Evolutionary conservation across 1,284 basidiomycete genomes (phyloP), one percentile per base, ranked within the genome.

Genomic region (Erythrobasidium hasegawianum): DNA sequence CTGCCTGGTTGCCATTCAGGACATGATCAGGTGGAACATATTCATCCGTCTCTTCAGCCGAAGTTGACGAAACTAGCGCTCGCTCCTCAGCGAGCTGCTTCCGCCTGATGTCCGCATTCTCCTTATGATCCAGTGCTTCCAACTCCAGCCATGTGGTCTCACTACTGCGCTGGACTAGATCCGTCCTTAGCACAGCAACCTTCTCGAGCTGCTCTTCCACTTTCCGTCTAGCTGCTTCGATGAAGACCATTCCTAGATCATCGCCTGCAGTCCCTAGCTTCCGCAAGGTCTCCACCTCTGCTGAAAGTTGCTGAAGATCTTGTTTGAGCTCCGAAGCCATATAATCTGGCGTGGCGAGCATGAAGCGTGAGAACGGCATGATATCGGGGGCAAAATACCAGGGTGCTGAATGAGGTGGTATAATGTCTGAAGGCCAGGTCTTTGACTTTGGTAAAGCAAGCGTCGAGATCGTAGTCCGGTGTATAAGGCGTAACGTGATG

Each of bases 321-420:
- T 79, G 81, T 0, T 84, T 82, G 14, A 97, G 83, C 73, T 91
- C 87, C 11, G 81, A 75, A 50, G 87, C 81, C 70, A 96, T 83
- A 75, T 94, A 88, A 5, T 85, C 82, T 0, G 95, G 92, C 0
- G 93, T 90, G 11, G 92, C 93, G 20, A 98, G 85, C 90, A 97
- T 96, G 79, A 97, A 96, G 73, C 91, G 94, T 40, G 93, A 84
- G 76, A 88, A 97, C 20, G 82, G 80, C 71, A 88, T 86, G 26
- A 96, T 89, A 75, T 97, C 92, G 0, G 94, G 96, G 20, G 94
- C 83, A 80, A 98, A 97, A 76, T 96, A 85, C 81, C 94, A 97
- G 7, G 95, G 94, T 0, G 92, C 90, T 72, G 90, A 85, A 71
- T 94, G 89, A 14, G 90, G 87, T 10, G 89, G 87, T n/a, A 97